Conservation (phyloP, 176 grass and related monocot genomes). For the Rhynchospora breviuscula region DNA sequence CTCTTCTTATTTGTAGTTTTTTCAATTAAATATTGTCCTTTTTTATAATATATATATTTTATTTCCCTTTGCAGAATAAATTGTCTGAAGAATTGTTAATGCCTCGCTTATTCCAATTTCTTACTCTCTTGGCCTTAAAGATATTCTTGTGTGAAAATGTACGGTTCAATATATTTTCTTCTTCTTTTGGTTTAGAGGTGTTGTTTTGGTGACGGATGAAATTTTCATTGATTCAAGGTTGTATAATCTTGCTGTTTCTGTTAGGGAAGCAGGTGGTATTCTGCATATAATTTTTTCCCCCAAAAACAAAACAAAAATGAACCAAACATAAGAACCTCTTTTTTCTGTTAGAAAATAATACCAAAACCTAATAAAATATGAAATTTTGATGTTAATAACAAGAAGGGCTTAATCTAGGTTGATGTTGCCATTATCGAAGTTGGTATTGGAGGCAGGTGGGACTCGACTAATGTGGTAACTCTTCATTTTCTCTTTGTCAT, state of each 20-base stretch:
- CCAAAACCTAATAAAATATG: neutral
- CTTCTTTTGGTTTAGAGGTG: neutral
- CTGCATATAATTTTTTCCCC: neutral
- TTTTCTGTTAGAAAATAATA: neutral
- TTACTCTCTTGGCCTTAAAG: conserved; percentile 60
- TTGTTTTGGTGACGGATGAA: conserved; percentile 19
- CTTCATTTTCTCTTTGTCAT: neutral
- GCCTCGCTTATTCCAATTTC: conserved; percentile 42
- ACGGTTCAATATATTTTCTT: neutral
- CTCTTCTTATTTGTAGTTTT: neutral
- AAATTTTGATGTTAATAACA: conserved; percentile 8
- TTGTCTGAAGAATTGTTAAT: conserved; percentile 23
- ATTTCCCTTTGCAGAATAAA: conserved; percentile 32
- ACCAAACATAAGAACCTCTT: neutral
- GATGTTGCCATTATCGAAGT: conserved; percentile 96
- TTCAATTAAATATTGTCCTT: neutral
- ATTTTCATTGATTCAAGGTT: conserved; percentile 23
- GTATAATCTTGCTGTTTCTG: neutral
- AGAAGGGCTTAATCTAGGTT: conserved; percentile 37
- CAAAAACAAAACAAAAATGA: neutral
- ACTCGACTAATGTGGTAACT: conserved; percentile 86
- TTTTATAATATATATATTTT: neutral
- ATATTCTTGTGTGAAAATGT: conserved; percentile 91
- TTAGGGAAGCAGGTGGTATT: neutral
- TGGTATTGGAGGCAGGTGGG: conserved; percentile 90